Base-by-base conservation (phyloP, 78 protist species). In the Dictyostelium brefeldianum region DNA sequence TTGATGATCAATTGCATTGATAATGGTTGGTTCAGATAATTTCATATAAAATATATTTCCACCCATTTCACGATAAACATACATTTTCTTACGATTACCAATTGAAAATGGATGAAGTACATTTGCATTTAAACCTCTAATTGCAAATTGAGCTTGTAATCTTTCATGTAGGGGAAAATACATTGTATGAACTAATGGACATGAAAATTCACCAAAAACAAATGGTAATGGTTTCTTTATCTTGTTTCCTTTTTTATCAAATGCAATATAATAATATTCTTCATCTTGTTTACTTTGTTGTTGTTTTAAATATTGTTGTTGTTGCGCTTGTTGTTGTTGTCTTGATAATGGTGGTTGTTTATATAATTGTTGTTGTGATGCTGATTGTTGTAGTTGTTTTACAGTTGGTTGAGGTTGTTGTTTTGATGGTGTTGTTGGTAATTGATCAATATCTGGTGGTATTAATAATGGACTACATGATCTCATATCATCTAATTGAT, bases 31-130 rank as follows among this genome's bases (percentile, higher is more conserved):
- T 46, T 81, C 95, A 15, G 85, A 57, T 36, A 91, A 18, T 43
- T 81, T 91, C 83, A 91, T 80, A 27, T 91, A 91, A 59, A 81
- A 82, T 7, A 81, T 65, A 78, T 81, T 91, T 4, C 95, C 90
- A 25, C 95, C 90, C 41, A 62, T 25, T 36, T 91, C 95, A 25
- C 89, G 29, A 43, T 83, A 91, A 14, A 91, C 95, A 79, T 81
- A 91, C 90, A 81, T 78, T 25, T 91, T 78, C 83, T 77, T 77
- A 17, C 95, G 14, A 47, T 91, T 91, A 10, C 71, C 74, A 11
- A 91, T 69, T 29, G 91, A 80, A 31, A 91, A 70, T 54, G 90
- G 79, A 59, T 91, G 90, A 15, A 91, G 70, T 8, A 89, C 67
- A n/a, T 47, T 81, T 11, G 64, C n/a, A 20, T 71, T 81, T 29